Percentiles rank a stretch among this genome's conserved stretches.
phyloP scores from a whole-genome alignment of 176 grass and related monocot genomes.

The Stipa capillata region DNA sequence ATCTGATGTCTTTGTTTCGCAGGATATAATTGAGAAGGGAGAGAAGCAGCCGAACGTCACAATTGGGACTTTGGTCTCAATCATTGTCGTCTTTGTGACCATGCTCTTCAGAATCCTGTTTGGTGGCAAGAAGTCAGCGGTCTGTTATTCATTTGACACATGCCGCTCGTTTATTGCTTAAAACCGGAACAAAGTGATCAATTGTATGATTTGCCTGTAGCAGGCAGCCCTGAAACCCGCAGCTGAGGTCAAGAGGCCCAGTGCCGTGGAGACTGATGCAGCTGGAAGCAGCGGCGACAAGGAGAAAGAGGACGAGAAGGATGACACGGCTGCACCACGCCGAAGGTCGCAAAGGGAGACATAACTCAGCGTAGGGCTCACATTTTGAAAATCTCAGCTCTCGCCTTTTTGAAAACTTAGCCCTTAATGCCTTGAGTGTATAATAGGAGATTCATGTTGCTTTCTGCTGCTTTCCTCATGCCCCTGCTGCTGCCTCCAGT shows the following conservation, averaged over 20 bases:
- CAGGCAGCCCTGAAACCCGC: slow-evolving; percentile 37
- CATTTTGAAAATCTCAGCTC: slow-evolving; percentile 11
- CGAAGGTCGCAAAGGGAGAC: slow-evolving; percentile 65
- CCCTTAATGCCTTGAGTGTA: slow-evolving; percentile 31
- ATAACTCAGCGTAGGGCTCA: not conserved
- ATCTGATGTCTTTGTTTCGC: not conserved
- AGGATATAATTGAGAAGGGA: slow-evolving; percentile 92
- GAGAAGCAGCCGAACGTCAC: slow-evolving; percentile 88
- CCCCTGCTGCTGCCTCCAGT: not conserved
- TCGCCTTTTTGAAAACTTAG: slow-evolving; percentile 10
- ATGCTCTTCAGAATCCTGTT: slow-evolving; percentile 60
- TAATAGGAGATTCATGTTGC: slow-evolving; percentile 26
- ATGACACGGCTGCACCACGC: slow-evolving; percentile 34
- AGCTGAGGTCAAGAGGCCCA: slow-evolving; percentile 3
- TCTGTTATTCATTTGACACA: slow-evolving; percentile 14
- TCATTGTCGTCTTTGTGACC: slow-evolving; percentile 44
- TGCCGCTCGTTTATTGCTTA: not conserved
- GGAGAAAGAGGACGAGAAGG: slow-evolving; percentile 45
- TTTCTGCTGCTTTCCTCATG: too few species aligned
- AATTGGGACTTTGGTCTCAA: slow-evolving; percentile 58
- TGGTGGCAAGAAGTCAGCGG: slow-evolving; percentile 61
- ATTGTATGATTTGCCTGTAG: not conserved
- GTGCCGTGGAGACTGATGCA: not conserved
- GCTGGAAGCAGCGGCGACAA: slow-evolving; percentile 61
- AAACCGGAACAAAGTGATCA: not conserved